phyloP scores from a whole-genome alignment of 169 alveolate species.

The Theileria orientalis region DNA sequence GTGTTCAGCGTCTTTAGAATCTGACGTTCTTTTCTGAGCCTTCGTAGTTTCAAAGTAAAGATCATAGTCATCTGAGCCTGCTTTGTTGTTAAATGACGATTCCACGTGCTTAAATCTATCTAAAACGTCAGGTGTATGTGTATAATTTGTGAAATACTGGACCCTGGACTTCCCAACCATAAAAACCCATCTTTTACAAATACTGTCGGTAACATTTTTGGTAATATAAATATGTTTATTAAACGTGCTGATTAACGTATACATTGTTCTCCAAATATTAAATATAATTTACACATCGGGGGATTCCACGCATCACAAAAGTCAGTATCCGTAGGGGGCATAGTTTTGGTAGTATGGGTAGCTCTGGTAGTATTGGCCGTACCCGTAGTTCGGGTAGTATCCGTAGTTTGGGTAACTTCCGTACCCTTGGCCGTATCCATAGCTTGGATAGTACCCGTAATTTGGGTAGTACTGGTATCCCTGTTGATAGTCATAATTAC shows the following conservation, averaged over 20 bases:
- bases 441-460: background rate
- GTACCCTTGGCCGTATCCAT: background rate
- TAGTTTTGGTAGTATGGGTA: background rate
- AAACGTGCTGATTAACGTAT: background rate
- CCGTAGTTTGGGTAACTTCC: constrained; percentile 1
- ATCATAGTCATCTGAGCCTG: background rate
- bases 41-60: background rate
- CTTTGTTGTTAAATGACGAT: background rate
- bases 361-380: background rate
- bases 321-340: background rate
- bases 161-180: background rate
- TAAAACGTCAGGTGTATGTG: constrained; percentile 13
- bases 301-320: background rate
- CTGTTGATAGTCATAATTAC: background rate
- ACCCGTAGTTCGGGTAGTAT: background rate
- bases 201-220: background rate
- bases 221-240: background rate
- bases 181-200: background rate
- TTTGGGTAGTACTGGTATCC: background rate
- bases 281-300: background rate
- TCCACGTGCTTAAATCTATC: constrained; percentile 46
- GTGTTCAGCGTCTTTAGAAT: background rate
- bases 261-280: background rate
- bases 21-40: background rate
- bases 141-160: background rate